Base-by-base conservation (phyloP, 805 yeast species). In the Danielia oregonensis region DNA sequence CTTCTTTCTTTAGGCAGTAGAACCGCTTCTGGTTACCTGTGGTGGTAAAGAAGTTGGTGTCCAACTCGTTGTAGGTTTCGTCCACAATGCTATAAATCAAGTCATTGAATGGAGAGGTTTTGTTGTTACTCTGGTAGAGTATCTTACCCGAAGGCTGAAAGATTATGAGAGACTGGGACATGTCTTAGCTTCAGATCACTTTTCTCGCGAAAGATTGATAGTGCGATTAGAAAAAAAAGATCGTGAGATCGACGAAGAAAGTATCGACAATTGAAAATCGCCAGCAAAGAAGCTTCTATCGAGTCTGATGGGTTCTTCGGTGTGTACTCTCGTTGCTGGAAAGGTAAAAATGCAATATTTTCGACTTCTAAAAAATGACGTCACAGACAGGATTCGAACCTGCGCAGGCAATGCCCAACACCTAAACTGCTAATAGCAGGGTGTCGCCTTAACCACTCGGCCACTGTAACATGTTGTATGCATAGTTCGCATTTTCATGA, bases 311-410 rank as follows among this genome's bases (percentile, higher is more conserved):
- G n/a, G n/a, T n/a, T n/a, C n/a, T n/a, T n/a, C n/a, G n/a, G n/a
- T n/a, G n/a, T n/a, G n/a, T n/a, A n/a, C n/a, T n/a, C n/a, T n/a
- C n/a, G n/a, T n/a, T n/a, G n/a, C n/a, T n/a, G n/a, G n/a, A n/a
- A n/a, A n/a, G n/a, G n/a, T n/a, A n/a, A n/a, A n/a, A n/a, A n/a
- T n/a, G n/a, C n/a, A n/a, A n/a, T n/a, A n/a, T n/a, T n/a, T n/a
- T n/a, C n/a, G n/a, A n/a, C n/a, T n/a, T n/a, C n/a, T n/a, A 76
- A 76, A 69, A 75, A 68, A 67, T 61, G 57, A 49, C 95, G 96
- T 84, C 85, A 86, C 94, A 83, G 94, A 86, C 95, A 86, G 94
- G 96, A 86, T 86, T 86, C 96, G 96, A 86, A 86, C 96, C 94
- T 86, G 95, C 95, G 96, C 61, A 64, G 67, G 71, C 58, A 66